Evolutionary conservation across 106 monocot genomes (phyloP).

Genomic region (Allium cepa): DNA sequence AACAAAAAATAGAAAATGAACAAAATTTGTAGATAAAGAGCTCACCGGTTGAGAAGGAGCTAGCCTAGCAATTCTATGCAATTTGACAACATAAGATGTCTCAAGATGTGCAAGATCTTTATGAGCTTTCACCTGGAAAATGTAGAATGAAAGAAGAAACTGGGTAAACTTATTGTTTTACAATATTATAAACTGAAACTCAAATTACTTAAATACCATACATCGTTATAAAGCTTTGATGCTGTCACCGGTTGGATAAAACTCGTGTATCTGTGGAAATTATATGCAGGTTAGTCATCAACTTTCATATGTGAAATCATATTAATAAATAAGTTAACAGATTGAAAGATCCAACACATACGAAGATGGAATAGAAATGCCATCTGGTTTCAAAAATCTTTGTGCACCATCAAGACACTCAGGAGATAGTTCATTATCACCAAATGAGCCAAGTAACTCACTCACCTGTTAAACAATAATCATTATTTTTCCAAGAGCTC

Average conservation of each 20-base stretch:
- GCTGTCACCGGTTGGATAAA: slow-evolving; percentile 90
- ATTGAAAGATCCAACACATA: slow-evolving; percentile 20
- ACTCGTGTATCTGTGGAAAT: slow-evolving; percentile 72
- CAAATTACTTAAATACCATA: slow-evolving; percentile 12
- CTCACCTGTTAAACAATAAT: slow-evolving; percentile 44
- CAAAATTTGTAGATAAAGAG: not conserved
- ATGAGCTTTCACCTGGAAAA: slow-evolving; percentile 72
- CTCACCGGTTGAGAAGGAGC: slow-evolving; percentile 59
- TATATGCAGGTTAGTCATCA: slow-evolving; percentile 1
- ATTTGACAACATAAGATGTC: slow-evolving; percentile 96
- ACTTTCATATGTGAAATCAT: not conserved
- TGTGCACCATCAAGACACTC: slow-evolving; percentile 97
- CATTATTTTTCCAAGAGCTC: not conserved
- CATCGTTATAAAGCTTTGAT: slow-evolving; percentile 95
- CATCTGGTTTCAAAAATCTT: slow-evolving; percentile 87
- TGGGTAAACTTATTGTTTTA: not conserved
- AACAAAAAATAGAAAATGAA: not conserved
- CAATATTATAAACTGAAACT: not conserved
- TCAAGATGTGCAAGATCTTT: slow-evolving; percentile 88
- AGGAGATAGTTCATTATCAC: slow-evolving; percentile 94
- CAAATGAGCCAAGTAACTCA: slow-evolving; percentile 91
- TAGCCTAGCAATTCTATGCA: slow-evolving; percentile 86
- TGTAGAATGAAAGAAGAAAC: not conserved
- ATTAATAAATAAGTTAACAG: no score
- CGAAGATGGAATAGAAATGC: slow-evolving; percentile 96